Base-by-base conservation (phyloP, 371 early-diverging fungal species). In the Mucor indicus region DNA sequence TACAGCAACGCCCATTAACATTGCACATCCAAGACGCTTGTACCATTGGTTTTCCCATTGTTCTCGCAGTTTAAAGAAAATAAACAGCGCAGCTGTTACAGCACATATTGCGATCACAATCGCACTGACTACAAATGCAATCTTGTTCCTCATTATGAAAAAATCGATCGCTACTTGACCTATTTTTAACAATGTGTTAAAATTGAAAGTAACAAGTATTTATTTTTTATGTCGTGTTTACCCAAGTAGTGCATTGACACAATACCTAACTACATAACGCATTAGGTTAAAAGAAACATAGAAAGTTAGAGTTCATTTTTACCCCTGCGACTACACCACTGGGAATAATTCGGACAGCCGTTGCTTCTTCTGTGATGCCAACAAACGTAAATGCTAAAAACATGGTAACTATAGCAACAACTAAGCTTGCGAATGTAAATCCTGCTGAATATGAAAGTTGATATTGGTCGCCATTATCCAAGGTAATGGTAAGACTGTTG, bases 21-120 rank as follows among this genome's bases (percentile, higher is more conserved):
- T 55, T 11, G 76, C 67, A 44, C 68, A 72, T 10, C 63, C 65
- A 6, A 72, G 51, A n/a, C 76, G 57, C 35, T 69, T 75, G 47
- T 72, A 75, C 76, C 76, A 75, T 46, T 57, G 57, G 24, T 65
- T 63, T 36, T 45, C 53, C 76, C 76, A 72, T 32, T 67, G 56
- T 20, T 71, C 72, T n/a, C 76, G 62, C 37, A 75, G 40, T 35
- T 72, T 72, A 40, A 75, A 75, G 40, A 75, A 75, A 10, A 75
- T 69, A 19, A 40, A 65, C 7, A 75, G 38, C 0, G 76, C 76
- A 6, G 37, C 56, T 19, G 64, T 65, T 5, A 64, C 63, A 13
- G 72, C 69, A 20, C 46, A 46, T 39, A 67, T 62, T 19, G 72
- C 72, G 41, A 75, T 72, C 4, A 67, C 22, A 13, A 58, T 41